Conservation (phyloP, 2,329 filamentous ascomycete species). For the Aspergillus puulaauensis region DNA sequence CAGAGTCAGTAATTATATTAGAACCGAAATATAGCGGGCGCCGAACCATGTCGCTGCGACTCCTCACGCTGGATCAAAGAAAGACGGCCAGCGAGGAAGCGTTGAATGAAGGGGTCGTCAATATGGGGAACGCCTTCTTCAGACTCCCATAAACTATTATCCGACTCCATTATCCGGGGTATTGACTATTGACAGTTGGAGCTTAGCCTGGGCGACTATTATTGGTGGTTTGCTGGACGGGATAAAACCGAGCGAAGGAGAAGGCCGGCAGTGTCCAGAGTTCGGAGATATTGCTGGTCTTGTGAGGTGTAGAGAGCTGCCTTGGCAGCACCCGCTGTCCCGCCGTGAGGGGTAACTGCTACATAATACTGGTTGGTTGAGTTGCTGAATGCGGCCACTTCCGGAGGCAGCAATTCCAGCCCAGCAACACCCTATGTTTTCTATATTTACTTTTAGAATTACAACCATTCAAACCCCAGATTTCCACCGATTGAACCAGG, state of each 20-base stretch:
- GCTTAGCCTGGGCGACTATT: not conserved
- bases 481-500: not conserved
- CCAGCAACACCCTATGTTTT: not conserved
- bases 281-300: not conserved
- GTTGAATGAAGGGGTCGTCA: conserved; percentile 74
- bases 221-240: not conserved
- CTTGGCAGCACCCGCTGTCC: not conserved
- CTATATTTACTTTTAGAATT: not conserved
- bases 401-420: not conserved
- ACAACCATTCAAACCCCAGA: not conserved
- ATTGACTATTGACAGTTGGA: not conserved
- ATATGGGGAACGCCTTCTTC: conserved; percentile 47
- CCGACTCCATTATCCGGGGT: conserved; percentile 7
- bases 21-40: not conserved
- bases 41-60: conserved; percentile 73
- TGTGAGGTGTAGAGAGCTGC: not conserved
- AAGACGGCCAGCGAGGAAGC: conserved; percentile 75
- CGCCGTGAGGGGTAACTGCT: not conserved
- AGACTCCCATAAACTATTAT: conserved; percentile 27
- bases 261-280: not conserved
- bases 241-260: not conserved
- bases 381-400: not conserved
- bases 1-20: conserved; percentile 12
- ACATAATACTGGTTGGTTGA: not conserved
- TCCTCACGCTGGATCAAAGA: conserved; percentile 78